These are phyloP conservation scores for Coniochaeta sp. DNA, from an alignment of 2,329 filamentous ascomycete genomes.

Conservation along the genomic window DNA sequence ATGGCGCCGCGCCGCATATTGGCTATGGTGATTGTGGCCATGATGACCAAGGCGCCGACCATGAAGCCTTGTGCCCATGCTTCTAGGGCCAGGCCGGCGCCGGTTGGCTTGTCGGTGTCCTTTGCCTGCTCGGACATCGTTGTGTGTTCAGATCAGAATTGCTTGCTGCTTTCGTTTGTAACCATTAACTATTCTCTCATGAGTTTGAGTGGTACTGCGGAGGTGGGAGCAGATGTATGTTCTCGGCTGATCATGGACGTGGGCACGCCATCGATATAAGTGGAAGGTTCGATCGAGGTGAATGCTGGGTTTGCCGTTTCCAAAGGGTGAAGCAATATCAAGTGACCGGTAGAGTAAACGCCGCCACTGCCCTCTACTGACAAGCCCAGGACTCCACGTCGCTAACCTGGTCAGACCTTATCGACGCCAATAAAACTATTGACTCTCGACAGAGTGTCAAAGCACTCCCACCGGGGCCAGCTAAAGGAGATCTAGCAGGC, in stretches of 20 bases:
- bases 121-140: neutral
- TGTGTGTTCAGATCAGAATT: neutral
- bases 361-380: neutral
- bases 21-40: conserved; percentile 38
- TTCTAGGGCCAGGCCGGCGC: conserved; percentile 21
- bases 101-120: neutral
- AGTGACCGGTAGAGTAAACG: neutral
- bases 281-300: neutral
- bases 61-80: conserved; percentile 41
- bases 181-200: too few relatives aligned
- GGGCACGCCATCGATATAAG: neutral
- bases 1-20: conserved; percentile 40
- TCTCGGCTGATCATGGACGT: neutral
- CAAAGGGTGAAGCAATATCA: neutral
- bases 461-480: neutral
- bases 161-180: neutral
- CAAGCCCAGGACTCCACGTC: neutral
- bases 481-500: neutral
- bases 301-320: neutral
- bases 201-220: neutral
- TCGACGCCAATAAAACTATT: neutral
- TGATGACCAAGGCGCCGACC: conserved; percentile 39
- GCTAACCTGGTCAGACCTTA: neutral
- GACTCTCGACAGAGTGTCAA: neutral
- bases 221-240: neutral